Evolutionary conservation across 1,284 basidiomycete genomes (phyloP), one percentile per base, ranked within the genome.

Genomic region (Cystobasidium sp.): DNA sequence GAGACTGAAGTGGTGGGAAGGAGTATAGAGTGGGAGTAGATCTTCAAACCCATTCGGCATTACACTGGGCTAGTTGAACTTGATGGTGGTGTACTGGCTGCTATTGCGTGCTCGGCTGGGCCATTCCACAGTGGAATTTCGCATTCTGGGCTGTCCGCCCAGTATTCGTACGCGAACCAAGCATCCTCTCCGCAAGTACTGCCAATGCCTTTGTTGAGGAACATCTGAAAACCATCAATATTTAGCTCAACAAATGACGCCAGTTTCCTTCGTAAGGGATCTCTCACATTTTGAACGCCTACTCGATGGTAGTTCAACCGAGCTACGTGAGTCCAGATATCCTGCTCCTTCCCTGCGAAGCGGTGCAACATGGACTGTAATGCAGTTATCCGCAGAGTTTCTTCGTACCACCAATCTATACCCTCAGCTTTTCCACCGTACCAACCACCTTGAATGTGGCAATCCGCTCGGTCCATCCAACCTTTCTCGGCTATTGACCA

Each of bases 331-430:
- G 75, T 79, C 78, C 78, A 79, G 6, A 76, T 76, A 6, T 77
- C 77, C 63, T 79, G 78, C 58, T 79, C 78, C 56, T 79, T 79
- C 1, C 75, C 78, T 3, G 78, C 76, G 37, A 79, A 79, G 64
- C 75, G 72, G 18, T 75, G 68, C 44, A 79, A 43, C 18, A 75
- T 74, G 14, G 74, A 69, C 74, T 79, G 78, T 22, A 76, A 44
- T 0, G 67, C 68, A 3, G 76, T 77, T 5, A 79, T 74, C 39
- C 70, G 76, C 44, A 46, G 70, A n/a, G 76, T 77, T 55, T 78
- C 76, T 20, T 61, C n/a, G 51, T 75, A 75, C 77, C 77, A 79
- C 77, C 77, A 76, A 44, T 77, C 74, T 20, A 79, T 49, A 4
- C 67, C 77, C 20, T 63, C 55, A 44, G 75, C 68, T 55, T 69